A percentile compares a stretch with the other conserved stretches of the same genome.
Conservation (phyloP, 345 rosid genomes). For the Alliaria petiolata region DNA sequence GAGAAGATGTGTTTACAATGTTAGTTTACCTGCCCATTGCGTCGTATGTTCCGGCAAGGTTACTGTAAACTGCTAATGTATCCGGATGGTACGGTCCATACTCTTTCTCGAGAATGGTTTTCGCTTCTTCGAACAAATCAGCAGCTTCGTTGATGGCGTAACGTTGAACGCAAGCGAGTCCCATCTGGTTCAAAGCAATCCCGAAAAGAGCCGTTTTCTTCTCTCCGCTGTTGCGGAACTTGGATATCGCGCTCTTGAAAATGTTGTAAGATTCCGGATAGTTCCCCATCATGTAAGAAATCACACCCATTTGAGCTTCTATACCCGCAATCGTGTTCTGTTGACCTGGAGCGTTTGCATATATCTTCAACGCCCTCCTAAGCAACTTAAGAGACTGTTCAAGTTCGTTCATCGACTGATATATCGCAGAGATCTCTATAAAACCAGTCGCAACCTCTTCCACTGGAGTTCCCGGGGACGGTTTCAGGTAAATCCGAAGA, state of each 20-base stretch:
- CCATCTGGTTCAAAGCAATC: conserved; percentile 86
- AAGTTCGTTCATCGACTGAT: conserved; percentile 75
- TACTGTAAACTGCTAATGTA: conserved; percentile 86
- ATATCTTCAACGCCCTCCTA: conserved; percentile 62
- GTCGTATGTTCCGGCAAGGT: conserved; percentile 94
- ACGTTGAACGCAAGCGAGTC: conserved; percentile 75
- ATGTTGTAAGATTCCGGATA: conserved; percentile 61
- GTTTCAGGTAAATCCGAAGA: conserved; percentile 56
- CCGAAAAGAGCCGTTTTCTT: conserved; percentile 76
- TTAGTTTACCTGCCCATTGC: conserved; percentile 87
- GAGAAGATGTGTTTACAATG: neutral
- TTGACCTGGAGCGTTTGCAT: conserved; percentile 57
- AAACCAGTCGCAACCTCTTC: conserved; percentile 86
- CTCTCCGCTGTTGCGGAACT: conserved; percentile 76
- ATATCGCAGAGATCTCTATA: conserved; percentile 76
- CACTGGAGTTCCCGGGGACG: conserved; percentile 48
- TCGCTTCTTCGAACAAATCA: conserved; percentile 84
- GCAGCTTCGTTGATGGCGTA: conserved; percentile 83
- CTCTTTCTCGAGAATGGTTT: conserved; percentile 73
- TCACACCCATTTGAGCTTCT: conserved; percentile 92
- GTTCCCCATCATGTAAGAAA: conserved; percentile 80
- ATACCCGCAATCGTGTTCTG: conserved; percentile 79
- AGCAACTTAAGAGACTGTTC: conserved; percentile 63
- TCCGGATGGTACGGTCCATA: conserved; percentile 92
- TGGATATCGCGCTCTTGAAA: conserved; percentile 58